Percentiles rank a stretch among this genome's conserved stretches.
Evolutionary conservation across 108 stramenopile genomes (phyloP).

Genomic region (Aureococcus anophagefferens): DNA sequence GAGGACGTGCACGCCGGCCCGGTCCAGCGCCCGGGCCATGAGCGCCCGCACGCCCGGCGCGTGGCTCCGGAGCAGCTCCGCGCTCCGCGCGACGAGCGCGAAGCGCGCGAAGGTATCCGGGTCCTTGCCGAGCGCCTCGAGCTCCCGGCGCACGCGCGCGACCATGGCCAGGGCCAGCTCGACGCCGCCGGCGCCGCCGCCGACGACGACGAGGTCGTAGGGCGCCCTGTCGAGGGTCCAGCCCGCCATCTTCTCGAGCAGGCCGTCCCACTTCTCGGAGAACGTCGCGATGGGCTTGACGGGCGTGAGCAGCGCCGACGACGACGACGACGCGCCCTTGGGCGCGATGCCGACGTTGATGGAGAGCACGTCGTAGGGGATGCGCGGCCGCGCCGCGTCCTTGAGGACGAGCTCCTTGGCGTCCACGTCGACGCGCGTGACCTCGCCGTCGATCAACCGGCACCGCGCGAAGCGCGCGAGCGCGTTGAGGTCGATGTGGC

Average conservation of each 20-base stretch:
- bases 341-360: slow-evolving; percentile 60
- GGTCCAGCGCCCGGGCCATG: slow-evolving; percentile 42
- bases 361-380: slow-evolving; percentile 51
- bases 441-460: slow-evolving; percentile 45
- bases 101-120: slow-evolving; percentile 2
- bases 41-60: slow-evolving; percentile 32
- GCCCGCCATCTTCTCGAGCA: slow-evolving; percentile 10
- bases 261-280: slow-evolving; percentile 19
- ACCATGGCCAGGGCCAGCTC: slow-evolving; percentile 74
- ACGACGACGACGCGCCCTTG: slow-evolving; percentile 12
- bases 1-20: slow-evolving; percentile 24
- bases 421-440: slow-evolving; percentile 27
- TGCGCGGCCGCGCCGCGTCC: slow-evolving; percentile 36
- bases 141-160: neutral
- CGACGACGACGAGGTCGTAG: slow-evolving; percentile 67
- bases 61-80: slow-evolving; percentile 33
- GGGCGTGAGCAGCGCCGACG: slow-evolving; percentile 33
- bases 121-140: neutral
- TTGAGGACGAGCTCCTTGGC: slow-evolving; percentile 25
- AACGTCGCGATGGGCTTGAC: slow-evolving; percentile 61
- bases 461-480: slow-evolving; percentile 39
- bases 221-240: neutral
- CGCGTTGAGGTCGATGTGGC: slow-evolving; percentile 58
- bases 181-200: slow-evolving; percentile 88
- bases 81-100: slow-evolving; percentile 34